Evolutionary conservation across 306 rosid genomes (phyloP), one percentile per base, ranked within the genome.

Genomic region (Sicyos edulis): DNA sequence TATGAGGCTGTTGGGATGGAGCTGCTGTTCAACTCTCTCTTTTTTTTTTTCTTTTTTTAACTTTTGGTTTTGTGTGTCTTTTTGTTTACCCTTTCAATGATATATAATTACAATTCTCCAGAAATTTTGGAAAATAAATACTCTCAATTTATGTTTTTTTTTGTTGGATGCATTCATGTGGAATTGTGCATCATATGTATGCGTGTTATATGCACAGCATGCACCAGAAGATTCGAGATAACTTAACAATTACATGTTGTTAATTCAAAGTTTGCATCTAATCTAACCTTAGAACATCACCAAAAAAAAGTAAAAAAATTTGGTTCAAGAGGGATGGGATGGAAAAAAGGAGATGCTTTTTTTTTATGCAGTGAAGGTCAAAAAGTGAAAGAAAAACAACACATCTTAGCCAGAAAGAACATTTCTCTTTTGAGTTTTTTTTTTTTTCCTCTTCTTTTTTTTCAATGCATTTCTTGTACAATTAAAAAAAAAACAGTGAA

Each of bases 341-440:
- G 21, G 68, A 34, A 42, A 34, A 42, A 42, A 32, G 53, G 70
- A 64, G 71, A 64, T 64, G 71, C 71, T 40, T 65, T 65, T 19
- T 65, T 5, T 61, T 26, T 1, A n/a, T 8, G 71, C 11, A 65
- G 17, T 5, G 32, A 65, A 65, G 1, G n/a, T 17, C 29, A 62
- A 62, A 62, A 62, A 62, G 68, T 62, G 68, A 62, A 34, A 34
- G 50, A 59, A 26, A 61, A 61, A 61, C 67, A 61, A 16, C 67
- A 26, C 66, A 61, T 14, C 49, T 61, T 15, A 32, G 50, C 70
- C 52, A 62, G 15, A 64, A 64, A 64, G 70, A 65, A 42, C 71
- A 64, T 40, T 64, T 65, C 53, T 65, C 54, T 20, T 42, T 62
- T 32, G 21, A 32, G 67, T 63, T 63, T 63, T 17, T 16, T 7